phyloP scores from a whole-genome alignment of 768 basidiomycete species.

The Pisolithus orientalis region DNA sequence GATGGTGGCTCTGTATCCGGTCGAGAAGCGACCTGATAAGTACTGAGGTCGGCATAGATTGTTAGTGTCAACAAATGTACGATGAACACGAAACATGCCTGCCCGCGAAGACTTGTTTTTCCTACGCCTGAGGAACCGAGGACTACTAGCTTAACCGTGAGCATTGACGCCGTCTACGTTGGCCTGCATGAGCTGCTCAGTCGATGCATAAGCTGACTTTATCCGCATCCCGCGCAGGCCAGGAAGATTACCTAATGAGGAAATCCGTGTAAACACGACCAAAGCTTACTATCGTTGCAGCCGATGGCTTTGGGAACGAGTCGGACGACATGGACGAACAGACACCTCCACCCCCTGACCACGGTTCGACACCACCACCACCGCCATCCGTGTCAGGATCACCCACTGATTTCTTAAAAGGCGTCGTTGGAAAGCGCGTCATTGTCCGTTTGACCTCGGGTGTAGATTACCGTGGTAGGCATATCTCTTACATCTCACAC shows the following conservation, averaged over 20 bases:
- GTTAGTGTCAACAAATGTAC: neutral
- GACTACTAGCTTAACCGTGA: slow-evolving; percentile 74
- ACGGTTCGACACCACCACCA: slow-evolving; percentile 41
- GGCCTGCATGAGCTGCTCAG: neutral
- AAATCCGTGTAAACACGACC: slow-evolving; percentile 11
- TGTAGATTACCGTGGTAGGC: slow-evolving; percentile 85
- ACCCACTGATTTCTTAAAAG: slow-evolving; percentile 89
- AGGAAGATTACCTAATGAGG: neutral
- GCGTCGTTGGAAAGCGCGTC: slow-evolving; percentile 93
- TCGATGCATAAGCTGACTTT: neutral
- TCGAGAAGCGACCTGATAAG: slow-evolving; percentile 69
- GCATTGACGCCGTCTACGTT: slow-evolving; percentile 35
- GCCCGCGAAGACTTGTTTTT: slow-evolving; percentile 72
- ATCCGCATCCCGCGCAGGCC: too few relatives aligned
- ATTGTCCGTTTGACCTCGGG: slow-evolving; percentile 89
- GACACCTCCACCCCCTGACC: slow-evolving; percentile 34
- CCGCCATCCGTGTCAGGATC: slow-evolving; percentile 61
- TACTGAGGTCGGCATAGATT: slow-evolving; percentile 40
- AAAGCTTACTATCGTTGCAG: slow-evolving; percentile 4
- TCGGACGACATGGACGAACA: slow-evolving; percentile 17
- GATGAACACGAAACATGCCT: slow-evolving; percentile 38
- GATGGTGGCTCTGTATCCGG: slow-evolving; percentile 78
- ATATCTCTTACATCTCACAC: neutral
- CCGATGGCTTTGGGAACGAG: neutral
- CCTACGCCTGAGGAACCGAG: slow-evolving; percentile 83